Percentiles rank a stretch among this genome's conserved stretches.
Conservation (phyloP, 768 basidiomycete species). For the Lentinula detonsa region DNA sequence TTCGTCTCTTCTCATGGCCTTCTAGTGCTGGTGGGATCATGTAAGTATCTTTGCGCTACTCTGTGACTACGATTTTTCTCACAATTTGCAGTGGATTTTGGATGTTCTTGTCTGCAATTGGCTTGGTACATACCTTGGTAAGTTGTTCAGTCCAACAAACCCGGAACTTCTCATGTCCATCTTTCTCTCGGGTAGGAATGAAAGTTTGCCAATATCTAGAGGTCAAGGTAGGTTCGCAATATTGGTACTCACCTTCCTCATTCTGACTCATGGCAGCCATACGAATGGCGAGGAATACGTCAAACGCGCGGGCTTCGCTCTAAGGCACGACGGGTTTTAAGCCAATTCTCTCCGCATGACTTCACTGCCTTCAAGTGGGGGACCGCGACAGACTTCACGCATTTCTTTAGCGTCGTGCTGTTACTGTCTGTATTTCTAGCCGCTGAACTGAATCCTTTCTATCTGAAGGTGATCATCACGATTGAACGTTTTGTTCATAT, state of each 20-base stretch:
- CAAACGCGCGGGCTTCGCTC: slow-evolving; percentile 73
- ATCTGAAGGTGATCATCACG: slow-evolving; percentile 59
- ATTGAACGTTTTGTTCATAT: not conserved
- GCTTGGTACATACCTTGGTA: slow-evolving; percentile 79
- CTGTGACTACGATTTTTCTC: not conserved
- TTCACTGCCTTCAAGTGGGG: slow-evolving; percentile 90
- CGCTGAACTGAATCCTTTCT: slow-evolving; percentile 85
- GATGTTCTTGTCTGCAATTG: slow-evolving; percentile 87
- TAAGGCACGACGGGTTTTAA: slow-evolving; percentile 74
- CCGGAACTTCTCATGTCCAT: slow-evolving; percentile 3
- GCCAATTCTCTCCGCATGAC: slow-evolving; percentile 83
- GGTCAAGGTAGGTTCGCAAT: slow-evolving; percentile 57
- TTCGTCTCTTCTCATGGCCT: slow-evolving; percentile 14
- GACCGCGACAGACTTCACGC: slow-evolving; percentile 63
- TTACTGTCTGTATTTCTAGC: slow-evolving; percentile 75
- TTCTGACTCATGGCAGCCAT: slow-evolving; percentile 44
- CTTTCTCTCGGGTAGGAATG: slow-evolving; percentile 49
- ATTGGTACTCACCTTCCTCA: not conserved
- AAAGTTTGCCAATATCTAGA: slow-evolving; percentile 83
- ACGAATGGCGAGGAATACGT: slow-evolving; percentile 79
- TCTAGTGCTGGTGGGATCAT: slow-evolving; percentile 91
- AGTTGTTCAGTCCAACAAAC: slow-evolving; percentile 11
- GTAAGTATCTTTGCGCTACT: slow-evolving; percentile 34
- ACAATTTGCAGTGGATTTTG: slow-evolving; percentile 64
- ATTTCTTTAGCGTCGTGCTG: slow-evolving; percentile 71